Evolutionary conservation across 495 filamentous ascomycete genomes (phyloP).

Genomic region (Talaromyces thailandensis): DNA sequence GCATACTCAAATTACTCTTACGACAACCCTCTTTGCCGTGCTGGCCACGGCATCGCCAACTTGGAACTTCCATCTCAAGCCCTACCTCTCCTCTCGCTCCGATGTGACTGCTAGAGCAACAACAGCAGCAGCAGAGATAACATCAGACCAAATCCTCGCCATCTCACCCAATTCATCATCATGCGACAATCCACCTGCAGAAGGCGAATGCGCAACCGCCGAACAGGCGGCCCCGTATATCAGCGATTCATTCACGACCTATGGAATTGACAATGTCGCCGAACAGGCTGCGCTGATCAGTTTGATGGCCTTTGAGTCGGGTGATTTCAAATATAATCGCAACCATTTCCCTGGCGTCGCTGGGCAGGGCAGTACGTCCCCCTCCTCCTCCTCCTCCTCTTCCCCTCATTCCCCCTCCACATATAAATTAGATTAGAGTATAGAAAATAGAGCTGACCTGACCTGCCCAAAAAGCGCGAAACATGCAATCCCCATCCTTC

Average conservation of each 20-base stretch:
- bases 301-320: constrained; percentile 60
- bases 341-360: constrained; percentile 51
- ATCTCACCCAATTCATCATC: constrained; percentile 41
- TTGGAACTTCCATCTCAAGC: constrained; percentile 9
- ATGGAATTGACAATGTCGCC: constrained; percentile 40
- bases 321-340: constrained; percentile 56
- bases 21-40: constrained; percentile 9
- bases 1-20: constrained; percentile 8
- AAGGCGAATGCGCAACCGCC: constrained; percentile 59
- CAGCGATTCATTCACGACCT: constrained; percentile 43
- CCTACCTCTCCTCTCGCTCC: constrained; percentile 6
- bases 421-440: not conserved
- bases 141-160: constrained; percentile 33
- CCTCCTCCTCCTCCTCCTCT: not conserved
- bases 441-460: not conserved
- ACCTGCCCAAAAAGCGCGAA: constrained; percentile 44
- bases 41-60: constrained; percentile 9
- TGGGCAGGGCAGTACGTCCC: constrained; percentile 60
- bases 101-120: not conserved
- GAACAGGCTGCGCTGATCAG: constrained; percentile 57
- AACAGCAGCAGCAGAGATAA: constrained; percentile 14
- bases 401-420: not conserved
- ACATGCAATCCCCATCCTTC: constrained; percentile 60
- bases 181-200: constrained; percentile 33
- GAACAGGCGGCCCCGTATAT: constrained; percentile 51